These are phyloP conservation scores for Spergularia azorica DNA, from an alignment of 179 eudicot species.

Conservation along the genomic window DNA sequence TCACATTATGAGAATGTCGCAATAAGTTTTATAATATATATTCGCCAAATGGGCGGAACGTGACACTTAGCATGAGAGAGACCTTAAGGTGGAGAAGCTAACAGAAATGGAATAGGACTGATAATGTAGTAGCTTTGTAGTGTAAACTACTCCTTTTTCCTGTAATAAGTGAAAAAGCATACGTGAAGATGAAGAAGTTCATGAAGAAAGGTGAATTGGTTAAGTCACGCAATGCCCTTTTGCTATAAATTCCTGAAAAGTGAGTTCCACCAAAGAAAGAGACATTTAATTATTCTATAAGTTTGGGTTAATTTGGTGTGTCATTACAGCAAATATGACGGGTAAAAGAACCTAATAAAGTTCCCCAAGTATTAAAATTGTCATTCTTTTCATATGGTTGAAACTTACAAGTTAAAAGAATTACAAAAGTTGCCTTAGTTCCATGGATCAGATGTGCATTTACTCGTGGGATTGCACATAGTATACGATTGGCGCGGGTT, in stretches of 20 bases:
- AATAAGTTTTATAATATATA: conserved; percentile 15
- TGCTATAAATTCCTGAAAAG: conserved; percentile 24
- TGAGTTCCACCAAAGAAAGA: conserved; percentile 26
- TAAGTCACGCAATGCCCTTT: conserved; percentile 43
- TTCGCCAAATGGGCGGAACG: conserved; percentile 3
- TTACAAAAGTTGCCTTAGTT: not conserved
- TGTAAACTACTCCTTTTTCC: conserved; percentile 47
- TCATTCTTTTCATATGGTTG: not conserved
- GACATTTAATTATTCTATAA: conserved; percentile 17
- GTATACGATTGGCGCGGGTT: not conserved
- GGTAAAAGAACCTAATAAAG: conserved; percentile 4
- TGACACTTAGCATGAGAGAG: not conserved
- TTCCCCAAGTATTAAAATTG: not conserved
- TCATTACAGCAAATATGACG: conserved; percentile 11
- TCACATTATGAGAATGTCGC: not conserved
- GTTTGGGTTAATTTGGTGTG: conserved; percentile 4
- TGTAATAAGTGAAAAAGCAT: conserved; percentile 29
- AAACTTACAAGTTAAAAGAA: conserved; percentile 26
- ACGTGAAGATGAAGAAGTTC: conserved; percentile 40
- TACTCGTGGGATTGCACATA: not conserved
- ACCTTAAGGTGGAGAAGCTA: conserved; percentile 27
- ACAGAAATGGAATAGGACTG: conserved; percentile 38
- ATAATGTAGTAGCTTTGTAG: conserved; percentile 35
- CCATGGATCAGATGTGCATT: not conserved
- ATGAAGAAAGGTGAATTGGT: conserved; percentile 29